Base-by-base conservation (phyloP, 345 rosid species). In the Arabidopsis arenosa region DNA sequence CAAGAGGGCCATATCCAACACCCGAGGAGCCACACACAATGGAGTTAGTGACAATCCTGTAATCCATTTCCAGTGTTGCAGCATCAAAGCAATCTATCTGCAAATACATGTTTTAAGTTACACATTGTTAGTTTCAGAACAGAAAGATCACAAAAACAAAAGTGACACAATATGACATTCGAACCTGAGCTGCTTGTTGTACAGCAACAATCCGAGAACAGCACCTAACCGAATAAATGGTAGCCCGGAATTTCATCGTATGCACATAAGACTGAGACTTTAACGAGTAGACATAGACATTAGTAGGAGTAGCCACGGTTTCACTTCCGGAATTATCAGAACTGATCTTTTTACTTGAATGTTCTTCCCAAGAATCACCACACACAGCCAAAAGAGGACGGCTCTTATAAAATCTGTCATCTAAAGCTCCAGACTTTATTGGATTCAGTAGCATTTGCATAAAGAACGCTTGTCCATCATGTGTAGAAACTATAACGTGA, bases 1-100 rank as follows among this genome's bases (percentile, higher is more conserved):
- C 99, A 70, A 95, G 89, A 65, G 99, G 97, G 28, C 99, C 97
- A 70, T 84, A 89, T 67, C 97, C 99, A 75, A 84, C 73, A 70
- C 90, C 90, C 66, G 88, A 95, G 59, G 61, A 67, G 44, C 87
- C 82, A 49, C 61, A 43, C 21, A 69, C 63, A 32, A 95, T 83
- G 54, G 90, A 84, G 75, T 95, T 89, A 75, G 96, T 90, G 65
- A 83, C 80, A 72, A 92, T 88, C 47, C 74, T 88, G 77, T 89
- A 88, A 44, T 82, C 84, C 78, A 63, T 83, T 80, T 83, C 85
- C 47, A 95, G 80, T 41, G 96, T 88, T 62, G 85, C 26, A 32
- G 90, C 85, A 71, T 87, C 80, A 83, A 85, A 85, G 85, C 99
- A 95, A 72, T 88, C 89, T 80, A 95, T 88, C 99, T 95, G 90